These are phyloP conservation scores for Peniophora sp. DNA, from an alignment of 1,284 basidiomycete species.

Conservation along the genomic window DNA sequence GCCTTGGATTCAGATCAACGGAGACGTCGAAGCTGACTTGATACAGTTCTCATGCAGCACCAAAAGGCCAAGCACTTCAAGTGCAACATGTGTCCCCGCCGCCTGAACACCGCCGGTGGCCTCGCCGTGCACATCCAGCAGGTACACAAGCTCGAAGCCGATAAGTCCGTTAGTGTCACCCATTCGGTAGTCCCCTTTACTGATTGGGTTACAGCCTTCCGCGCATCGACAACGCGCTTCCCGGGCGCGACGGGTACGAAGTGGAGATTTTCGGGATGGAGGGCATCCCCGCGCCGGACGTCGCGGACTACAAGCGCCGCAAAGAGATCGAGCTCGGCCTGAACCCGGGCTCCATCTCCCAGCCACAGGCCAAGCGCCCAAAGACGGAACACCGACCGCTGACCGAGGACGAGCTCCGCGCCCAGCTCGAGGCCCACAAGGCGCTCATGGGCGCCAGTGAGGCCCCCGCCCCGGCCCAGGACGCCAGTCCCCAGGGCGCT, in stretches of 20 bases:
- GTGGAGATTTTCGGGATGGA: constrained; percentile 99
- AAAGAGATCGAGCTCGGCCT: constrained; percentile 91
- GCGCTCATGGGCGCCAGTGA: constrained; percentile 77
- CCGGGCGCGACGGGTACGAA: constrained; percentile 95
- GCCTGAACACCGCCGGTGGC: constrained; percentile 95
- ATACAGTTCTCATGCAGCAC: constrained; percentile 90
- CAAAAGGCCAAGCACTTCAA: constrained; percentile 99
- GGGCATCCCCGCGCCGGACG: constrained; percentile 90
- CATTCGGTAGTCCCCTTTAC: constrained; percentile 8
- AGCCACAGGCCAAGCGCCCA: constrained; percentile 73
- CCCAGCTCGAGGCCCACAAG: constrained; percentile 86
- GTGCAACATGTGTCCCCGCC: constrained; percentile 90
- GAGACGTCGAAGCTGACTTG: too few species aligned
- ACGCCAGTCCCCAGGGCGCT: constrained; percentile 32
- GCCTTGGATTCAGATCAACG: background rate
- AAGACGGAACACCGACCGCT: constrained; percentile 79
- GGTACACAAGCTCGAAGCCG: constrained; percentile 96
- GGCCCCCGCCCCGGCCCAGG: constrained; percentile 28
- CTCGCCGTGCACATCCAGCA: constrained; percentile 98
- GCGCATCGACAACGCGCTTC: constrained; percentile 93
- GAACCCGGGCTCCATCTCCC: constrained; percentile 70
- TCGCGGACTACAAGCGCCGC: constrained; percentile 90
- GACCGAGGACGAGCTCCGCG: constrained; percentile 76
- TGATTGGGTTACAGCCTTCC: constrained; percentile 37
- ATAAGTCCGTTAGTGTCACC: constrained; percentile 58